Evolutionary conservation across 1,139 yeast species (phyloP).

Genomic region (Meyerozyma smithsonii): DNA sequence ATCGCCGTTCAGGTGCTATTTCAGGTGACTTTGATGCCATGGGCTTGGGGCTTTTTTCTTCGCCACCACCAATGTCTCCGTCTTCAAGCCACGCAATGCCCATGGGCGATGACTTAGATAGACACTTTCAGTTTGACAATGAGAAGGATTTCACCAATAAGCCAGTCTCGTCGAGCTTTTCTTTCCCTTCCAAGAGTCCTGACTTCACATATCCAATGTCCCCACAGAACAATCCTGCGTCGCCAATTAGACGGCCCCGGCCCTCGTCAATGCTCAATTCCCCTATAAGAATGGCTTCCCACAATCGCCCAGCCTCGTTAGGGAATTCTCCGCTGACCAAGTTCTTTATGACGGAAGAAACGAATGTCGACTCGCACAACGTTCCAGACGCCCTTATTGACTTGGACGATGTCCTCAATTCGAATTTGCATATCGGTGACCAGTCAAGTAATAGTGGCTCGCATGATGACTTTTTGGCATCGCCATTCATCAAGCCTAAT

Average conservation of each 20-base stretch:
- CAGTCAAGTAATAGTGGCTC: constrained; percentile 3
- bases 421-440: constrained; percentile 29
- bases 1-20: constrained; percentile 66
- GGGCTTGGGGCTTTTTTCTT: constrained; percentile 37
- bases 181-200: constrained; percentile 27
- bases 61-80: constrained; percentile 13
- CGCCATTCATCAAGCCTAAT: constrained; percentile 27
- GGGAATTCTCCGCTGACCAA: constrained; percentile 17
- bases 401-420: constrained; percentile 52
- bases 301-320: constrained; percentile 18
- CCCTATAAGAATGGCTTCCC: constrained; percentile 25
- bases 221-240: constrained; percentile 7
- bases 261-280: constrained; percentile 21
- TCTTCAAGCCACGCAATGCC: constrained; percentile 8
- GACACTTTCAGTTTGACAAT: constrained; percentile 28
- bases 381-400: constrained; percentile 64
- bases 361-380: constrained; percentile 27
- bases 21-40: constrained; percentile 64
- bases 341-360: constrained; percentile 33
- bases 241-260: background rate
- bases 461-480: constrained; percentile 31
- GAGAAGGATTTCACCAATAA: constrained; percentile 31
- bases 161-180: constrained; percentile 18
- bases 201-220: constrained; percentile 15
- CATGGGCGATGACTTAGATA: constrained; percentile 17